Evolutionary conservation across 305 asterid species (phyloP), one percentile per base, ranked within the genome.

Genomic region (Solanum hybrid): DNA sequence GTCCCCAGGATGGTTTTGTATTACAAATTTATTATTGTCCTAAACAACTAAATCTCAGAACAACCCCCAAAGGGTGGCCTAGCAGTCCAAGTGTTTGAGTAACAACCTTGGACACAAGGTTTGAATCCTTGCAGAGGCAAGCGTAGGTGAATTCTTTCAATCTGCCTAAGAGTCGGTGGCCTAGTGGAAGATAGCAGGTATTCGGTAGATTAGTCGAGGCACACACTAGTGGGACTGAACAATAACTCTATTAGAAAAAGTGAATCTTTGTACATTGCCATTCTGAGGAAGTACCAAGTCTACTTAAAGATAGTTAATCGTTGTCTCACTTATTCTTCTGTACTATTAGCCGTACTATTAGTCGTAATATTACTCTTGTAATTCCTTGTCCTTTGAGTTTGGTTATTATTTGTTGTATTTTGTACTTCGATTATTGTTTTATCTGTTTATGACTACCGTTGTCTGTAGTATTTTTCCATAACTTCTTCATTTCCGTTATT

Each of bases 1-100:
- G 37, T 83, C 38, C 87, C 36, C 36, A 24, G 89, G 65, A 68
- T 70, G 70, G 99, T 26, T 82, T 81, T 39, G 33, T 82, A 17
- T 39, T 26, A 82, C 70, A 24, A 39, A 26, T 26, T 39, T 82
- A 82, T 82, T 82, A 38, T 26, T 26, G 72, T 39, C 37, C 72
- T 12, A 81, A 27, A 81, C 57, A 81, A 81, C 68, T 82, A 26
- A 38, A 26, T 82, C 36, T 26, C 31, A 82, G 36, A 41, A 82
- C 10, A 38, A 39, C 72, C 70, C 87, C 36, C 36, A 80, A 24
- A 37, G 36, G 26, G 15, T 82, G 87, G 72, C 70, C 87, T 82
- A 82, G 70, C 26, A 15, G 70, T 82, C 70, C 2, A 82, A 26
- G 87, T 38, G 26, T 82, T 26, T 20, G 70, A 82, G 70, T 39